Evolutionary conservation across 2,329 filamentous ascomycete species (phyloP).

Genomic region (Pyrenophora seminiperda): DNA sequence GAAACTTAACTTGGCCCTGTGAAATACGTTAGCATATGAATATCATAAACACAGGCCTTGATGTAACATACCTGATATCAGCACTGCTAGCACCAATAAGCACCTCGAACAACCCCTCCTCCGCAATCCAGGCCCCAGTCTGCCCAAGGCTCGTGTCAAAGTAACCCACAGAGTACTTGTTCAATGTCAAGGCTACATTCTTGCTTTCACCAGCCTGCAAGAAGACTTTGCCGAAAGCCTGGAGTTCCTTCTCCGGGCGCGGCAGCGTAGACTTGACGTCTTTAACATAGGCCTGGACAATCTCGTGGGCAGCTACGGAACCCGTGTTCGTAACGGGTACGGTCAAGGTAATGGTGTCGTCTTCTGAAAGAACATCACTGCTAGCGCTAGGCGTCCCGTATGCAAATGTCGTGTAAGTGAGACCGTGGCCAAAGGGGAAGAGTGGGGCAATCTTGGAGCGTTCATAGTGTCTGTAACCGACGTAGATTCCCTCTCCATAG

Average conservation of each 20-base stretch:
- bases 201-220: conserved; percentile 47
- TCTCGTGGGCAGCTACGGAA: conserved; percentile 62
- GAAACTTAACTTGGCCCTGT: conserved; percentile 58
- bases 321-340: conserved; percentile 64
- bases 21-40: conserved; percentile 17
- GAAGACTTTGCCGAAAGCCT: conserved; percentile 63
- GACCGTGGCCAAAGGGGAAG: conserved; percentile 78
- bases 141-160: conserved; percentile 62
- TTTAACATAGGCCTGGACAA: conserved; percentile 71
- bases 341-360: conserved; percentile 53
- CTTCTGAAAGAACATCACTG: conserved; percentile 55
- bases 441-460: conserved; percentile 62
- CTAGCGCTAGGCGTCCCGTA: conserved; percentile 64
- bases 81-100: conserved; percentile 65
- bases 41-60: neutral
- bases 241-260: conserved; percentile 71
- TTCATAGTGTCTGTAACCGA: conserved; percentile 77
- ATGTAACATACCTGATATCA: conserved; percentile 64
- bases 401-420: conserved; percentile 76
- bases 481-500: conserved; percentile 74
- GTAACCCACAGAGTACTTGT: conserved; percentile 61
- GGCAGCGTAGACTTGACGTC: conserved; percentile 67
- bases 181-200: conserved; percentile 38
- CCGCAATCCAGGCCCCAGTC: conserved; percentile 64
- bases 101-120: conserved; percentile 66